Evolutionary conservation across 176 grass and related monocot species (phyloP).

Genomic region (Miscanthus lutarioriparius): DNA sequence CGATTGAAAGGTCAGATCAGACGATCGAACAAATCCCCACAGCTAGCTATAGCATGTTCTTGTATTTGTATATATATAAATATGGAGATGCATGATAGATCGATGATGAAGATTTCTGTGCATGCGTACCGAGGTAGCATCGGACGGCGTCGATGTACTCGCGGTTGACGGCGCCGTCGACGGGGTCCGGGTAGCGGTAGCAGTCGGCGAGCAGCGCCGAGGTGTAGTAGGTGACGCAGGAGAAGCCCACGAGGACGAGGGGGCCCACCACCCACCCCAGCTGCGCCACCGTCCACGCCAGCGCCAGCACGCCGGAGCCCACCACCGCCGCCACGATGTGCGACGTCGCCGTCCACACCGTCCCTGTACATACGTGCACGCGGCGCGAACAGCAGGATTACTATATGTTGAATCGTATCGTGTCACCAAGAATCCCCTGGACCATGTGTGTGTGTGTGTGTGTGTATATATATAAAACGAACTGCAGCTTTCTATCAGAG

Average conservation of each 20-base stretch:
- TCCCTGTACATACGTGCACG: conserved; percentile 45
- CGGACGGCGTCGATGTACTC: conserved; percentile 86
- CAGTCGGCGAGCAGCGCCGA: conserved; percentile 83
- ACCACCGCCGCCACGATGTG: conserved; percentile 93
- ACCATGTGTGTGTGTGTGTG: no score
- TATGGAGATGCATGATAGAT: no score
- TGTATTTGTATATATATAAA: no score
- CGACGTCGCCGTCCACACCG: conserved; percentile 85
- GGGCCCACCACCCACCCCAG: conserved; percentile 82
- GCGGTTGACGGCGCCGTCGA: conserved; percentile 63
- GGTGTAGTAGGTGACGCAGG: conserved; percentile 90
- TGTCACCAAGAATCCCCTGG: no score
- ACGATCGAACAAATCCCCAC: no score
- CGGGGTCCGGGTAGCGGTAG: conserved; percentile 85
- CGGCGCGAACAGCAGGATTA: no score
- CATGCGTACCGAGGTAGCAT: conserved; percentile 64
- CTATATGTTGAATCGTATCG: no score
- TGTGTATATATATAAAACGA: no score
- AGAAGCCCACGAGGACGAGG: conserved; percentile 72
- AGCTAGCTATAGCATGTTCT: no score
- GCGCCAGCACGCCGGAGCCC: conserved; percentile 83
- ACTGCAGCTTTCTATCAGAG: no score
- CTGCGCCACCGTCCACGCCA: conserved; percentile 95
- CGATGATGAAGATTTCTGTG: no score
- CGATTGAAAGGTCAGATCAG: no score